Evolutionary conservation across 148 eudicot species (phyloP).

Genomic region (Silene conica): DNA sequence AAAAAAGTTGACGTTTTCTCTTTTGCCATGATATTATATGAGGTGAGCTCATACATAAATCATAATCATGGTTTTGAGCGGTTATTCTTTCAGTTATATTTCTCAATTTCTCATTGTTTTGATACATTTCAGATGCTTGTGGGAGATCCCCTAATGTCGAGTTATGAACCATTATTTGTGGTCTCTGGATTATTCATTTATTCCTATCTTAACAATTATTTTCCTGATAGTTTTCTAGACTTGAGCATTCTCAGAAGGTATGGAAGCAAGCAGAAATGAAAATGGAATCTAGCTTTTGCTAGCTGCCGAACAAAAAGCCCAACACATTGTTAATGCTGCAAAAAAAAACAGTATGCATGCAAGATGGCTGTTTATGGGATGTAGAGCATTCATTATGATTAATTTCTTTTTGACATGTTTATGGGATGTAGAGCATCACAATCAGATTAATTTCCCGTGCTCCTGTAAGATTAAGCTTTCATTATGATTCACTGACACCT

Average conservation of each 20-base stretch:
- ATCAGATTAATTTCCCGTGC: neutral
- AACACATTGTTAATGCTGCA: conserved; percentile 75
- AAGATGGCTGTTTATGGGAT: neutral
- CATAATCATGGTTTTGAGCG: too few relatives aligned
- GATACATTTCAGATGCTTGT: conserved; percentile 59
- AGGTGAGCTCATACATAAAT: too few relatives aligned
- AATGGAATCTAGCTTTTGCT: conserved; percentile 79
- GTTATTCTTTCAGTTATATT: neutral
- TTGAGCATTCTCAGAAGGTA: conserved; percentile 24
- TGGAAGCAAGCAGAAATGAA: conserved; percentile 68
- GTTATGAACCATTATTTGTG: conserved; percentile 35
- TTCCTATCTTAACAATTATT: neutral
- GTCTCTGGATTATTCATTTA: too few relatives aligned
- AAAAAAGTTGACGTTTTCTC: conserved; percentile 98
- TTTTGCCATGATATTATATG: too few relatives aligned
- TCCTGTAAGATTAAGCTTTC: neutral
- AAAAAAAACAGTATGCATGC: conserved; percentile 49
- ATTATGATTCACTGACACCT: neutral
- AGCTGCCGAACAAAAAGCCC: conserved; percentile 92
- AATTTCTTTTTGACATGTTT: neutral
- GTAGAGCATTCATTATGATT: too few relatives aligned
- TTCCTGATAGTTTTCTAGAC: conserved; percentile 12
- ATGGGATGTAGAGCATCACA: neutral
- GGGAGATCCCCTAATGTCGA: conserved; percentile 71
- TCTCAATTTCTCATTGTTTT: conserved; percentile 17